Evolutionary conservation across 2,329 filamentous ascomycete genomes (phyloP), one percentile per base, ranked within the genome.

Genomic region (Neofusicoccum sp.): DNA sequence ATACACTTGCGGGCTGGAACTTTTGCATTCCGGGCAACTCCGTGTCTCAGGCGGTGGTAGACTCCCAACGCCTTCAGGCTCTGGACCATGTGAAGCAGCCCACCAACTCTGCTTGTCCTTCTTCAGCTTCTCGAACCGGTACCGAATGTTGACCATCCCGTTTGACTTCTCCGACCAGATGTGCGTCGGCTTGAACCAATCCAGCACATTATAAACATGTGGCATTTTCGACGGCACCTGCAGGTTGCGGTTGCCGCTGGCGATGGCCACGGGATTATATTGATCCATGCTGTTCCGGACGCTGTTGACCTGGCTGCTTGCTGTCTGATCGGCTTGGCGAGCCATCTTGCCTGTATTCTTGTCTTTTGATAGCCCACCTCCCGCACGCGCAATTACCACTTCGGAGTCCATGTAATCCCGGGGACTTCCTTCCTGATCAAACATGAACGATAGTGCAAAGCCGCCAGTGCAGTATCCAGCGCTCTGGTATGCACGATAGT

Each of bases 101-200:
- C 87, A 91, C 87, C 85, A 91, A 37, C 85, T 87, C 28, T 75
- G 76, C 9, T 76, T 73, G 0, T 70, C 64, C 0, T 83, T 71
- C 14, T 87, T 73, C 0, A 90, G 75, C 65, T 89, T 89, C 71
- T 93, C 87, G 3, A 92, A 82, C 0, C 89, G 84, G 31, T 89
- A 81, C 66, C 85, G 87, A 67, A 84, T 82, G 0, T 81, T 79
- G 1, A 72, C 74, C 5, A 72, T 78, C 1, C 78, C 72, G 0
- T 76, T 66, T 4, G 77, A 77, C 64, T 80, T 82, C 68, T 93
- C 90, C 9, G 76, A 79, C 90, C 90, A 93, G 0, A 92, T 79
- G 54, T 89, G 79, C 0, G 88, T 89, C 11, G 90, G 78, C 54
- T 87, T 85, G 71, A 91, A 93, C 72, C 82, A 87, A n/a, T 81